phyloP scores from a whole-genome alignment of 805 yeast species.

The Ogataea nonfermentans region DNA sequence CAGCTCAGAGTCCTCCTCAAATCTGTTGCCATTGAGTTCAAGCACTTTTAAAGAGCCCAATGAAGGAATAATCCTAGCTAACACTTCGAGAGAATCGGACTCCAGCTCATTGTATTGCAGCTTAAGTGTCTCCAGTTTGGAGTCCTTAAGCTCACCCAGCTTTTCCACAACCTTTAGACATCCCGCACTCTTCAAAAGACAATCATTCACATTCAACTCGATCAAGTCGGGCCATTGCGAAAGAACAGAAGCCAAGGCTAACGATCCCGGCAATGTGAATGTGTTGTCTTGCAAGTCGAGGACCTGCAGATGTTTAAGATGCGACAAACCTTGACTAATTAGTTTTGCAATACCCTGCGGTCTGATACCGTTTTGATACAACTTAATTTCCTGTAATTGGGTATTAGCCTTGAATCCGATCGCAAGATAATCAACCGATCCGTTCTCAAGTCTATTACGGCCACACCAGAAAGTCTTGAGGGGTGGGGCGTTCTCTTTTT shows the following conservation, averaged over 20 bases:
- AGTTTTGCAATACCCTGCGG: conserved; percentile 84
- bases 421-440: conserved; percentile 82
- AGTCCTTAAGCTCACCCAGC: conserved; percentile 35
- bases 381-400: conserved; percentile 55
- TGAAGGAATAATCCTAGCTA: conserved; percentile 52
- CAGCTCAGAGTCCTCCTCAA: conserved; percentile 80
- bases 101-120: conserved; percentile 89
- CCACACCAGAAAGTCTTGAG: conserved; percentile 93
- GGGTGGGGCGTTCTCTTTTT: conserved; percentile 38
- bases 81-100: conserved; percentile 55
- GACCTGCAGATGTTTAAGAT: conserved; percentile 57
- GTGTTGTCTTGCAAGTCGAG: conserved; percentile 96
- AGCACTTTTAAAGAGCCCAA: conserved; percentile 61
- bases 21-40: conserved; percentile 91
- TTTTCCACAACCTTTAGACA: conserved; percentile 53
- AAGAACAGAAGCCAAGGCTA: conserved; percentile 60
- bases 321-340: conserved; percentile 66
- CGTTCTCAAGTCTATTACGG: conserved; percentile 94
- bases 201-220: conserved; percentile 87
- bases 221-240: conserved; percentile 61
- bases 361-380: conserved; percentile 96
- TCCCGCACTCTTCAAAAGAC: conserved; percentile 80
- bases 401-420: conserved; percentile 80
- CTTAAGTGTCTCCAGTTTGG: conserved; percentile 55
- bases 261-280: conserved; percentile 67